phyloP scores from a whole-genome alignment of 129 eudicot species.

The Deinandra increscens region DNA sequence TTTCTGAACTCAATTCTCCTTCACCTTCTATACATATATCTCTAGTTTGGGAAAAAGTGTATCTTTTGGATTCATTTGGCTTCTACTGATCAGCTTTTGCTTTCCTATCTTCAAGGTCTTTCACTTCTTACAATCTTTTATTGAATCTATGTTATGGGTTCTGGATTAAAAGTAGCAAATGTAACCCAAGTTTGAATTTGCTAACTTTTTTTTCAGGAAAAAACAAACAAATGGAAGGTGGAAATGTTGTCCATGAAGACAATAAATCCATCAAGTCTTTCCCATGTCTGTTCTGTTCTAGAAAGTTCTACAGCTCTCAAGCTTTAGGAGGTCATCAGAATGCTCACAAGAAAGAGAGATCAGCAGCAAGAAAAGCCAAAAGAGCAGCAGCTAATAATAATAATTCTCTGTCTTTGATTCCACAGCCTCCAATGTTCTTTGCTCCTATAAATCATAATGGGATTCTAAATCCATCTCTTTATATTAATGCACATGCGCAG shows the following conservation, averaged over 20 bases:
- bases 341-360: slow-evolving; percentile 88
- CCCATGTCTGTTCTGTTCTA: slow-evolving; percentile 71
- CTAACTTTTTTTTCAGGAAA: slow-evolving; percentile 27
- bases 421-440: slow-evolving; percentile 54
- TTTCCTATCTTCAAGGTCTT: slow-evolving; percentile 20
- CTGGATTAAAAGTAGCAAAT: background rate
- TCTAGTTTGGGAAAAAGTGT: slow-evolving; percentile 14
- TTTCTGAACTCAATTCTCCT: slow-evolving; percentile 39
- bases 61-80: slow-evolving; percentile 26
- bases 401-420: slow-evolving; percentile 36
- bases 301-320: slow-evolving; percentile 85
- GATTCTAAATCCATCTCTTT: slow-evolving; percentile 52
- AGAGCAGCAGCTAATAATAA: slow-evolving; percentile 35
- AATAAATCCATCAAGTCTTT: slow-evolving; percentile 45
- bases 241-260: slow-evolving; percentile 31
- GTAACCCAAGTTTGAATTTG: slow-evolving; percentile 3
- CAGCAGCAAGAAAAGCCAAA: slow-evolving; percentile 61
- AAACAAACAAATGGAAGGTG: slow-evolving; percentile 55
- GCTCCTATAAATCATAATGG: slow-evolving; percentile 43
- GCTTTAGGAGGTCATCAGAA: slow-evolving; percentile 95
- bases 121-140: slow-evolving; percentile 1
- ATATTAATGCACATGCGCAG: too few species aligned
- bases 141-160: too few species aligned
- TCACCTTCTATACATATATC: slow-evolving; percentile 33
- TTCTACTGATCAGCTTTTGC: slow-evolving; percentile 21